Base-by-base conservation (phyloP, 176 grass and related monocot genomes). In the Alopecurus myosuroides region DNA sequence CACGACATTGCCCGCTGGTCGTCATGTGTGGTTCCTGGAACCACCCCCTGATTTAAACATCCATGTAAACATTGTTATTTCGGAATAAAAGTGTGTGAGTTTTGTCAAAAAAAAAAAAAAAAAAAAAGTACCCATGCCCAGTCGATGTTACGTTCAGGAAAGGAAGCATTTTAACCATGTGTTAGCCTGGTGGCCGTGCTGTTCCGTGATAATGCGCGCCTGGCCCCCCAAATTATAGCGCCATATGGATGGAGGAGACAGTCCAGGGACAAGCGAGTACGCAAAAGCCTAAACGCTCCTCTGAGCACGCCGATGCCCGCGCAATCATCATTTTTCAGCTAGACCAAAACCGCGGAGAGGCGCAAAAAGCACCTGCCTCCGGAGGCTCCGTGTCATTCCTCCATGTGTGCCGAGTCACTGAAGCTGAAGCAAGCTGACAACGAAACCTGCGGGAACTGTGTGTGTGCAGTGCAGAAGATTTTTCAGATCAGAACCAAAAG, bases 221-320 rank as follows among this genome's bases (percentile, higher is more conserved):
- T 76, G 81, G 49, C 6, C 58, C 80, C 84, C 49, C 70, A 67
- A 86, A 87, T 80, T 76, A 84, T 87, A 76, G 33, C 58, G 45
- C 23, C 76, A 57, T 76, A 70, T 84, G 85, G 69, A 70, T 12
- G 12, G 20, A 80, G 89, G 49, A 84, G 76, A 87, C 85, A 87
- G 23, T 74, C 65, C 39, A 29, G 80, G 76, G 89, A 77, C 83
- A 77, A 31, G 51, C 33, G 37, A 46, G 22, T 15, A 26, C 19
- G 49, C 13, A 82, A 82, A 82, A 64, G 85, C 58, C 81, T 84
- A 90, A 90, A 84, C 76, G 68, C 17, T 83, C 76, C 50, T 53
- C n/a, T 75, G 85, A 84, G 89, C 85, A 91, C 81, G 85, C 89
- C 58, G 76, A 87, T 19, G 85, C 58, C 80, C 75, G 68, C 23